Evolutionary conservation across 2,329 filamentous ascomycete genomes (phyloP).

Genomic region (Orbilia javanica): DNA sequence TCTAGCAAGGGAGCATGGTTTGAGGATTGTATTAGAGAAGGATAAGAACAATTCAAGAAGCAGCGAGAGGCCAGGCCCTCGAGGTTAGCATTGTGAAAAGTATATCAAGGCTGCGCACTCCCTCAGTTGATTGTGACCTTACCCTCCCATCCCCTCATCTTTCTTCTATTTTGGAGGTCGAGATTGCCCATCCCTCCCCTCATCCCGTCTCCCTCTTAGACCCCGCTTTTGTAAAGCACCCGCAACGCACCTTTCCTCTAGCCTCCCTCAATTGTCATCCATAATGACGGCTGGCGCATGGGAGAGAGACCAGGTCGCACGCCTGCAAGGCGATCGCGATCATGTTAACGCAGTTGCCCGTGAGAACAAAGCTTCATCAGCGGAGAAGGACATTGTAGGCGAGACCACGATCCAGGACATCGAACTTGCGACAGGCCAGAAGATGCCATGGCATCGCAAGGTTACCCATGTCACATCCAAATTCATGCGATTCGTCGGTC

Average conservation of each 20-base stretch:
- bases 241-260: conserved; percentile 31
- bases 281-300: conserved; percentile 48
- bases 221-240: conserved; percentile 41
- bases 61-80: background rate
- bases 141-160: background rate
- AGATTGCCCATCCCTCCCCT: conserved; percentile 24
- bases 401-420: conserved; percentile 55
- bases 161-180: conserved; percentile 6
- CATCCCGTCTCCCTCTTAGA: conserved; percentile 12
- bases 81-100: conserved; percentile 18
- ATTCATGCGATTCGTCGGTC: conserved; percentile 62
- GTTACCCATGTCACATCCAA: conserved; percentile 56
- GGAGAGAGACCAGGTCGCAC: conserved; percentile 52
- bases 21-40: background rate
- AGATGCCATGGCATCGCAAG: conserved; percentile 52
- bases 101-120: conserved; percentile 44
- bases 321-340: conserved; percentile 46
- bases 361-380: conserved; percentile 19
- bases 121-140: background rate
- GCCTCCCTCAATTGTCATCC: conserved; percentile 5
- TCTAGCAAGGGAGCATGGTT: background rate
- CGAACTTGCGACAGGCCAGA: conserved; percentile 52
- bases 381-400: conserved; percentile 16
- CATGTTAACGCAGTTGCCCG: conserved; percentile 52
- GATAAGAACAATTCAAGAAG: conserved; percentile 10